phyloP scores from a whole-genome alignment of 148 eudicot species.

The Talinum fruticosum region DNA sequence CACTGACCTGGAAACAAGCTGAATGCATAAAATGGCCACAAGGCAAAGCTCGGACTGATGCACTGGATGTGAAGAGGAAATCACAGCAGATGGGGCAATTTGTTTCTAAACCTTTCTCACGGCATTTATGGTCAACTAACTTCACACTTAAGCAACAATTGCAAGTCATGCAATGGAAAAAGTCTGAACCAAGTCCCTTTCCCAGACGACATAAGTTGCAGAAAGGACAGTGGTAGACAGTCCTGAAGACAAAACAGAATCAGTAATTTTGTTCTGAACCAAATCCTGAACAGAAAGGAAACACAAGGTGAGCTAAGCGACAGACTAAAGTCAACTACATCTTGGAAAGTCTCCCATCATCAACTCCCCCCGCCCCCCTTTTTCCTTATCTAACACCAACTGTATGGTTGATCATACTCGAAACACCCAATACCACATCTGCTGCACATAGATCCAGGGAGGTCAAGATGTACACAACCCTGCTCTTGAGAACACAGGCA shows the following conservation, averaged over 20 bases:
- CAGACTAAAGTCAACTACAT: not conserved
- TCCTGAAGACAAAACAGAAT: constrained; percentile 40
- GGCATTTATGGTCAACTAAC: constrained; percentile 75
- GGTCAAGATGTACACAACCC: not conserved
- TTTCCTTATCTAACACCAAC: not conserved
- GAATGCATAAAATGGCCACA: constrained; percentile 98
- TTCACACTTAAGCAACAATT: constrained; percentile 79
- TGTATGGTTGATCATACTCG: not conserved
- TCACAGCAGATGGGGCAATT: constrained; percentile 97
- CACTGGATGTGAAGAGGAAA: constrained; percentile 85
- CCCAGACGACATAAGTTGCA: constrained; percentile 89
- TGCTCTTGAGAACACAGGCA: no score
- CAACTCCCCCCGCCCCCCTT: not conserved
- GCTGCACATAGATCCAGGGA: not conserved
- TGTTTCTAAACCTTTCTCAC: constrained; percentile 84
- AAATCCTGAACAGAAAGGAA: not conserved
- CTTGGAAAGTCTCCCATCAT: not conserved
- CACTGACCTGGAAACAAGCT: constrained; percentile 86
- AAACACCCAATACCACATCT: not conserved
- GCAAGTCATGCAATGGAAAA: constrained; percentile 94
- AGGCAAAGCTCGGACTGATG: constrained; percentile 74
- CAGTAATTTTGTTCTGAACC: constrained; percentile 1
- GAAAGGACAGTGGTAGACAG: constrained; percentile 85
- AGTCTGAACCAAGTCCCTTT: constrained; percentile 73
- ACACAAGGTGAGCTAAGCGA: not conserved